phyloP scores from a whole-genome alignment of 805 yeast species.

The Barnettozyma sucrosica region DNA sequence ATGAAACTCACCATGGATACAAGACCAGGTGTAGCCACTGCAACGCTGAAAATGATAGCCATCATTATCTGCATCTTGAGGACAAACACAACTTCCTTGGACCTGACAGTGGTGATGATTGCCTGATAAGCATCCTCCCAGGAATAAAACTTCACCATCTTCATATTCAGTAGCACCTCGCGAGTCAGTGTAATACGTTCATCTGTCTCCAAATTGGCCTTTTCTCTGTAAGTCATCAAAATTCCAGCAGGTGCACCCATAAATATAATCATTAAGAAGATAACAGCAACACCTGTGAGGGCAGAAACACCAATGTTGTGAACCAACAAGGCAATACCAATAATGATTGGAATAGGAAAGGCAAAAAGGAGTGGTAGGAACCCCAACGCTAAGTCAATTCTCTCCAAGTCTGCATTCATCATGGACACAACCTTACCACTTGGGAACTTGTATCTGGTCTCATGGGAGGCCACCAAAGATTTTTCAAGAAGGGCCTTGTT shows the following conservation, averaged over 20 bases:
- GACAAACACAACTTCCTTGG: conserved; percentile 50
- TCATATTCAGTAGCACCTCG: conserved; percentile 53
- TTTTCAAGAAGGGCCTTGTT: conserved; percentile 66
- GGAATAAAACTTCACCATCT: conserved; percentile 70
- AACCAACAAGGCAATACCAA: conserved; percentile 52
- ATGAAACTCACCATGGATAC: conserved; percentile 50
- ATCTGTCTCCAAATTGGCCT: conserved; percentile 54
- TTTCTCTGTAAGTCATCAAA: conserved; percentile 38
- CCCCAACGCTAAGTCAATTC: conserved; percentile 66
- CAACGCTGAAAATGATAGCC: conserved; percentile 50
- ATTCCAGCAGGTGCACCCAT: conserved; percentile 41
- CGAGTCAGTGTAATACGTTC: conserved; percentile 50
- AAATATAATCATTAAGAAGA: conserved; percentile 34
- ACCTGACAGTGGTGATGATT: conserved; percentile 44
- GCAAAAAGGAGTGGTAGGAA: conserved; percentile 48
- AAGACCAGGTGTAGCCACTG: conserved; percentile 41
- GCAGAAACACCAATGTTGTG: conserved; percentile 65
- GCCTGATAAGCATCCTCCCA: conserved; percentile 77
- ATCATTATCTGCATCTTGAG: conserved; percentile 48
- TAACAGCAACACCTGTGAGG: conserved; percentile 53
- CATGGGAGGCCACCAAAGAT: conserved; percentile 50
- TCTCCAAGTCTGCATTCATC: conserved; percentile 72
- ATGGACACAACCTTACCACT: conserved; percentile 65
- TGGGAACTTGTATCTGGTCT: conserved; percentile 52
- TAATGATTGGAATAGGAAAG: conserved; percentile 49